Conservation (phyloP, 2,329 filamentous ascomycete genomes). For the Fusarium annulatum region DNA sequence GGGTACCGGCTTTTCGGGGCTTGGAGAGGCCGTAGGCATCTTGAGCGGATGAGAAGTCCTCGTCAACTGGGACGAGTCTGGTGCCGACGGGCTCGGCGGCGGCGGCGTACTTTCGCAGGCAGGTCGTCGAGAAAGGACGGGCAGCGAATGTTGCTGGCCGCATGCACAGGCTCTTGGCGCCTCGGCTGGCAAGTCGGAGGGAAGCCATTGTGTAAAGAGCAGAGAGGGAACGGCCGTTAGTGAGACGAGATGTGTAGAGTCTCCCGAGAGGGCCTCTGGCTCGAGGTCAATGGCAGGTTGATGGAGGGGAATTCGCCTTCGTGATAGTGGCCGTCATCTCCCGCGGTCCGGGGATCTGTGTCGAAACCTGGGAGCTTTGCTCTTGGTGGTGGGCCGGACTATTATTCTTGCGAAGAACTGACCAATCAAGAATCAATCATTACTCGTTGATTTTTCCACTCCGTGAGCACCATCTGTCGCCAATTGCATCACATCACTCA, state of each 20-base stretch:
- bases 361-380: conserved; percentile 49
- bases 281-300: conserved; percentile 51
- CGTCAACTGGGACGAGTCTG: conserved; percentile 72
- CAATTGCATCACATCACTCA: conserved; percentile 19
- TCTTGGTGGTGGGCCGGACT: conserved; percentile 47
- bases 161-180: conserved; percentile 74
- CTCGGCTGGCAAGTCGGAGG: conserved; percentile 77
- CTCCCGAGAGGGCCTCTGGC: conserved; percentile 51
- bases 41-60: conserved; percentile 67
- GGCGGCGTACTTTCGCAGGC: conserved; percentile 71
- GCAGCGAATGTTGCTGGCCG: conserved; percentile 56
- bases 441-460: conserved; percentile 43
- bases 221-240: conserved; percentile 44
- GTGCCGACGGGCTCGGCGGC: conserved; percentile 61
- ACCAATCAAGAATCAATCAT: conserved; percentile 48
- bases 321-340: conserved; percentile 49
- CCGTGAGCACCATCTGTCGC: conserved; percentile 13
- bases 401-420: conserved; percentile 46
- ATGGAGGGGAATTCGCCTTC: conserved; percentile 48
- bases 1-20: conserved; percentile 55
- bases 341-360: conserved; percentile 39
- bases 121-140: conserved; percentile 74
- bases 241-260: conserved; percentile 44
- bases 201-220: conserved; percentile 70
- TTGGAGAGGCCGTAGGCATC: conserved; percentile 61